Conservation (phyloP, 305 asterid genomes). For the Solanum hybrid region DNA sequence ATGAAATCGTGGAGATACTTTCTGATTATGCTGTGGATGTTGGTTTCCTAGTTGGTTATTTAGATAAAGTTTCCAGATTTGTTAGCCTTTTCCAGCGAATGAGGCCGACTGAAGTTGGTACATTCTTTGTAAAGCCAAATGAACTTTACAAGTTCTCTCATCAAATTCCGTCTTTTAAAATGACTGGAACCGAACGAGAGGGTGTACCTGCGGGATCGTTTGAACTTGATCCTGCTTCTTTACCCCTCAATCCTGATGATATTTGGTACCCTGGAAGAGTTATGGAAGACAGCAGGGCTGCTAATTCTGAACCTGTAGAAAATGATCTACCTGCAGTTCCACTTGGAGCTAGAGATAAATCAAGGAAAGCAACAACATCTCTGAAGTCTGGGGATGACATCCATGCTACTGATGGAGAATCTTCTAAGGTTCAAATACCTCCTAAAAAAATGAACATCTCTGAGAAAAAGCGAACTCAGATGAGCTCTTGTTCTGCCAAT, state of each 20-base stretch:
- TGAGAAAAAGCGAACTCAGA: constrained; percentile 1
- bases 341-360: background rate
- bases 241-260: constrained; percentile 40
- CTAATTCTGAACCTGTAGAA: constrained; percentile 5
- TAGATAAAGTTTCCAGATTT: constrained; percentile 59
- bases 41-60: constrained; percentile 41
- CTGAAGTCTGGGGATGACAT: constrained; percentile 18
- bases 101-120: constrained; percentile 1
- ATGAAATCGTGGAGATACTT: constrained; percentile 66
- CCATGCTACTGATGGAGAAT: constrained; percentile 4
- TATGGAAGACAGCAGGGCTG: constrained; percentile 1
- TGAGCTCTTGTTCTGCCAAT: background rate
- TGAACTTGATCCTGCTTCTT: constrained; percentile 77
- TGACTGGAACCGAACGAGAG: constrained; percentile 56
- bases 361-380: constrained; percentile 11
- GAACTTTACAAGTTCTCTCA: constrained; percentile 65
- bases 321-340: background rate
- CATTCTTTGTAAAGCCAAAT: constrained; percentile 26
- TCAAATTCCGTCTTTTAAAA: constrained; percentile 43
- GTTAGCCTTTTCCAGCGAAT: constrained; percentile 54
- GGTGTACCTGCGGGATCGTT: constrained; percentile 65
- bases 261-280: constrained; percentile 31
- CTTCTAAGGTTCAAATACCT: constrained; percentile 17
- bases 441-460: constrained; percentile 19
- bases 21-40: constrained; percentile 31